phyloP scores from a whole-genome alignment of 257 asterid genomes.

The Solanum appendiculatum region DNA sequence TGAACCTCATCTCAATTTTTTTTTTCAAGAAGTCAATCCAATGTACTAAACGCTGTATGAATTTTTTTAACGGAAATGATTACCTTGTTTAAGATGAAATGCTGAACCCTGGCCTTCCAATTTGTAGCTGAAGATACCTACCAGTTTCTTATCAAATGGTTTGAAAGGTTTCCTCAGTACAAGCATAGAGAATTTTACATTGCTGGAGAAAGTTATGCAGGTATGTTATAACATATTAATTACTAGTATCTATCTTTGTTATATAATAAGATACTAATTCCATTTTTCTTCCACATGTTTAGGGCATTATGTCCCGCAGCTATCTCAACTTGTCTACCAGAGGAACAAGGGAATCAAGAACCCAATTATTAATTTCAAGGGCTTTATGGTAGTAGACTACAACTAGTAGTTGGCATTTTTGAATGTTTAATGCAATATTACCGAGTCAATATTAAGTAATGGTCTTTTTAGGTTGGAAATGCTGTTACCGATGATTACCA shows the following conservation, averaged over 20 bases:
- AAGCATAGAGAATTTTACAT: slow-evolving; percentile 82
- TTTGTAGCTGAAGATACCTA: slow-evolving; percentile 85
- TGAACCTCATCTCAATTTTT: background rate
- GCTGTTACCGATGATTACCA: slow-evolving; percentile 91
- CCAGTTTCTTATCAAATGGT: slow-evolving; percentile 69
- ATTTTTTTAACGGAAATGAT: background rate
- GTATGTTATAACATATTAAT: slow-evolving; percentile 5
- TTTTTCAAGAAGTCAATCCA: background rate
- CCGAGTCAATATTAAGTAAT: background rate
- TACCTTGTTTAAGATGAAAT: background rate
- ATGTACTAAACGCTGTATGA: background rate
- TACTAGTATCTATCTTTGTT: background rate
- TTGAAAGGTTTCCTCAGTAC: slow-evolving; percentile 96
- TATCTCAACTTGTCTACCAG: slow-evolving; percentile 55
- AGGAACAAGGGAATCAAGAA: slow-evolving; percentile 66
- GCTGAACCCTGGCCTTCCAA: slow-evolving; percentile 12
- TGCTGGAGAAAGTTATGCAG: slow-evolving; percentile 98
- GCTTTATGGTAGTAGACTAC: slow-evolving; percentile 83
- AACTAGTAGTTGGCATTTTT: background rate
- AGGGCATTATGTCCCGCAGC: slow-evolving; percentile 98
- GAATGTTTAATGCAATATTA: background rate
- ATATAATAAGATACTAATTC: background rate
- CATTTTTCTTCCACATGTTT: background rate
- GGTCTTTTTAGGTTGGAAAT: slow-evolving; percentile 72
- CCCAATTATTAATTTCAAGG: slow-evolving; percentile 79